phyloP scores from a whole-genome alignment of 2,329 filamentous ascomycete genomes.

The Periconia digitata region DNA sequence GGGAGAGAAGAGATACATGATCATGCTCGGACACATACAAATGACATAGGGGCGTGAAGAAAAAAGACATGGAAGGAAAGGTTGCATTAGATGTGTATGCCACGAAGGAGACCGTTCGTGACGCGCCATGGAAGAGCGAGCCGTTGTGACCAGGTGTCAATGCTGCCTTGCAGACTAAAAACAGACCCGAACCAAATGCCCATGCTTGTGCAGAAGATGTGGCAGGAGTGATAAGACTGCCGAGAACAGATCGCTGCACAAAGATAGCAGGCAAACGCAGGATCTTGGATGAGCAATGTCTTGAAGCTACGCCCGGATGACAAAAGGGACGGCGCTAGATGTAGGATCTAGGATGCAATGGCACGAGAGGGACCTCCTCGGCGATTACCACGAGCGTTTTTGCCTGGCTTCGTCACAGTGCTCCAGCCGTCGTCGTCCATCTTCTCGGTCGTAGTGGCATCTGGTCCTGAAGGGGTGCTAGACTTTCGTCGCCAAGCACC shows the following conservation, averaged over 20 bases:
- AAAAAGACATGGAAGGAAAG: conserved; percentile 16
- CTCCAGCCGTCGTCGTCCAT: conserved; percentile 58
- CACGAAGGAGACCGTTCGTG: conserved; percentile 6
- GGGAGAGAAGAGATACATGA: conserved; percentile 18
- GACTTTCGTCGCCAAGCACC: conserved; percentile 45
- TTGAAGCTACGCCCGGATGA: conserved; percentile 19
- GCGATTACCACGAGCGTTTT: conserved; percentile 41
- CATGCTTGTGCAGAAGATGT: conserved; percentile 17
- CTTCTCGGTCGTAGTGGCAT: conserved; percentile 47
- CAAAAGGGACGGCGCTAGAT: conserved; percentile 10
- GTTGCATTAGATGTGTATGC: conserved; percentile 21
- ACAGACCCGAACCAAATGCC: conserved; percentile 6
- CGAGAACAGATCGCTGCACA: conserved; percentile 24
- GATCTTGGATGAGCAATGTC: conserved; percentile 25
- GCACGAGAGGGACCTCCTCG: conserved; percentile 46
- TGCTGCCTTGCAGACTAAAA: conserved; percentile 7
- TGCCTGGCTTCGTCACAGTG: conserved; percentile 52
- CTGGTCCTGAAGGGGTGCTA: conserved; percentile 33
- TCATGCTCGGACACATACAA: conserved; percentile 23
- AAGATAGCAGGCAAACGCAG: conserved; percentile 19
- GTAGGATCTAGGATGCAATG: conserved; percentile 47
- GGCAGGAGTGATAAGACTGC: conserved; percentile 19
- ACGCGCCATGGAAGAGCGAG: conserved; percentile 7
- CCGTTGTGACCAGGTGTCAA: conserved; percentile 13
- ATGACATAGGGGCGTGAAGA: conserved; percentile 10